Evolutionary conservation across 2,329 filamentous ascomycete genomes (phyloP), one percentile per base, ranked within the genome.

Genomic region (Sporothrix curviconia): DNA sequence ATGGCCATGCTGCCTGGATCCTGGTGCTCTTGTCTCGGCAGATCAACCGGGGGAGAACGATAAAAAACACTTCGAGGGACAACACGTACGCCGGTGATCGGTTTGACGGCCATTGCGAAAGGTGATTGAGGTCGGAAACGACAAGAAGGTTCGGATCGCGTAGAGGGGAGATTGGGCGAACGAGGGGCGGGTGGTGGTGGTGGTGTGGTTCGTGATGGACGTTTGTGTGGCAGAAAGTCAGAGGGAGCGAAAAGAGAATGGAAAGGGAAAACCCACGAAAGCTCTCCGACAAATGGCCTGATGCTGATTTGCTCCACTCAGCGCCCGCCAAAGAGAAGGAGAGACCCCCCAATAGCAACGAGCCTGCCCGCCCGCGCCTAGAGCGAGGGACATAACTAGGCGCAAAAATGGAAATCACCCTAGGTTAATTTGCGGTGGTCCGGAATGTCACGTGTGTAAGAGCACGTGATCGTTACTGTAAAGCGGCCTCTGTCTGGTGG

Each of bases 11-110:
- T 34, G 37, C 24, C 11, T 15, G n/a, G 14, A 12, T 22, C 28
- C 25, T 39, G 30, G 39, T n/a, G n/a, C n/a, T n/a, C n/a, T 40
- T 15, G 44, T 37, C 55, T 34, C 39, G 37, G 28, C 39, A 55
- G 52, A 36, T 22, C 24, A 14, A n/a, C n/a, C n/a, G n/a, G n/a
- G n/a, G n/a, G n/a, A n/a, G n/a, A n/a, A n/a, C 52, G 37, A 24
- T 25, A 34, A 39, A 44, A 36, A 46, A 46, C 9, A 17, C 12
- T 19, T 37, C 44, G 19, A 15, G 30, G 49, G 34, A 25, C 15
- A 62, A 59, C n/a, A 80, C 81, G 63, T 82, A 84, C 81, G 68
- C 81, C 81, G 63, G 78, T 81, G 64, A 84, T 81, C 60, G 80
- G 81, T 67, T 74, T 73, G 71, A 82, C 67, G 65, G 79, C 77